phyloP scores from a whole-genome alignment of 2,329 filamentous ascomycete species.

The Alternaria atra region DNA sequence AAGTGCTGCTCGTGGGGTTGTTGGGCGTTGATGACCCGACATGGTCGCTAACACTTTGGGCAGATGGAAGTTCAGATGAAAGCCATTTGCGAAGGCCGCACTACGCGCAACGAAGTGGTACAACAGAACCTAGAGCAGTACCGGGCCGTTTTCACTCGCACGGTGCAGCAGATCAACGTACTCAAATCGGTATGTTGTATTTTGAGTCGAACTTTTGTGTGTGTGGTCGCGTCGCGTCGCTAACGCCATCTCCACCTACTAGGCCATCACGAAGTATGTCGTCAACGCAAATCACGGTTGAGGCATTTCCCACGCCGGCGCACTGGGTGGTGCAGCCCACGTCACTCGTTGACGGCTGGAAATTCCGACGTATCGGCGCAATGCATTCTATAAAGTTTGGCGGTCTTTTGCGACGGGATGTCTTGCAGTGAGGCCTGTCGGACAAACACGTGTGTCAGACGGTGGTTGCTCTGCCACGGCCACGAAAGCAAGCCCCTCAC shows the following conservation, averaged over 20 bases:
- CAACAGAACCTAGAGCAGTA: slow-evolving; percentile 88
- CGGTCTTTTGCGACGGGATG: slow-evolving; percentile 13
- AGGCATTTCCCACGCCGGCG: slow-evolving; percentile 39
- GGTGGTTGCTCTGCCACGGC: slow-evolving; percentile 15
- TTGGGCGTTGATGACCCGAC: slow-evolving; percentile 6
- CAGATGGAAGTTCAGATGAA: slow-evolving; percentile 96
- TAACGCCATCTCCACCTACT: slow-evolving; percentile 20
- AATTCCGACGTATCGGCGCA: background rate
- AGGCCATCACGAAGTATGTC: slow-evolving; percentile 54
- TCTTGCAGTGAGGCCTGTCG: slow-evolving; percentile 15
- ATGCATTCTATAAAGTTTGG: slow-evolving; percentile 1
- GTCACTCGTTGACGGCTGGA: slow-evolving; percentile 9
- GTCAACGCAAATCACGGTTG: slow-evolving; percentile 49
- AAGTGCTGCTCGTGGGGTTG: slow-evolving; percentile 26
- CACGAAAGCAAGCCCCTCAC: slow-evolving; percentile 6
- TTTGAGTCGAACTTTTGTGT: slow-evolving; percentile 13
- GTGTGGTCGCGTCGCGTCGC: slow-evolving; percentile 31
- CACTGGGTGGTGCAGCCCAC: slow-evolving; percentile 2
- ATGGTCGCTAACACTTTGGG: slow-evolving; percentile 21
- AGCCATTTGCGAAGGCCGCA: slow-evolving; percentile 89
- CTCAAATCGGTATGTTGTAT: slow-evolving; percentile 60
- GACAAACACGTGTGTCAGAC: slow-evolving; percentile 21
- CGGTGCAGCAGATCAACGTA: slow-evolving; percentile 75
- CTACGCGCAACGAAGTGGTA: slow-evolving; percentile 77
- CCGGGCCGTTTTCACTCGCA: slow-evolving; percentile 83